These are phyloP conservation scores for Didymella segeticola DNA, from an alignment of 2,329 filamentous ascomycete genomes.

Conservation along the genomic window DNA sequence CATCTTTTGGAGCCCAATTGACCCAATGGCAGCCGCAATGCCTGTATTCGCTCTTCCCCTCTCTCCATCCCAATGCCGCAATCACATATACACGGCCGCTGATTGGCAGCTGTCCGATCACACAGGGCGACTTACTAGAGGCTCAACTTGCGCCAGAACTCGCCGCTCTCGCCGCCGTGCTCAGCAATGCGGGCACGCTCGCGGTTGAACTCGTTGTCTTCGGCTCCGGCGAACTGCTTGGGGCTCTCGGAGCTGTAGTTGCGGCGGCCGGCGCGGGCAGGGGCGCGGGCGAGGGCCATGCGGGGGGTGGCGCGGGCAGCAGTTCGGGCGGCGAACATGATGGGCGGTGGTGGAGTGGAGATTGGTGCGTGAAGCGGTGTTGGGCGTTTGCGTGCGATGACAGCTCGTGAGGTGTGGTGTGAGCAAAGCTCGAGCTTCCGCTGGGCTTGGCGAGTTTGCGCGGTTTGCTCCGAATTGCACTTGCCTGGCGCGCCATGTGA, in stretches of 20 bases:
- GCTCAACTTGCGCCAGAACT: slow-evolving; percentile 94
- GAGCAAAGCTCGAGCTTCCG: slow-evolving; percentile 21
- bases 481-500: slow-evolving; percentile 21
- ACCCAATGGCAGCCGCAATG: slow-evolving; percentile 7
- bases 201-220: slow-evolving; percentile 91
- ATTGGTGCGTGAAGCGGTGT: slow-evolving; percentile 29
- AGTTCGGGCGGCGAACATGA: slow-evolving; percentile 45
- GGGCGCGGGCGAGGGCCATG: slow-evolving; percentile 62
- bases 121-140: slow-evolving; percentile 75
- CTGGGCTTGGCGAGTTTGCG: slow-evolving; percentile 33
- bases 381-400: slow-evolving; percentile 22
- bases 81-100: slow-evolving; percentile 9
- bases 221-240: slow-evolving; percentile 64
- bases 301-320: slow-evolving; percentile 59
- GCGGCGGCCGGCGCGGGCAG: slow-evolving; percentile 70
- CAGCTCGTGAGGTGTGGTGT: slow-evolving; percentile 32
- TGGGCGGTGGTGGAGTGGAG: slow-evolving; percentile 33
- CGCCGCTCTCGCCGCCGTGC: slow-evolving; percentile 84
- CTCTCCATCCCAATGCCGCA: no score
- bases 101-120: slow-evolving; percentile 10
- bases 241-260: slow-evolving; percentile 70
- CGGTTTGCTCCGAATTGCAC: slow-evolving; percentile 22
- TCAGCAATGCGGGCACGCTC: slow-evolving; percentile 90
- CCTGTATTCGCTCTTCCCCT: slow-evolving; percentile 1
- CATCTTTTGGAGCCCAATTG: background rate